Evolutionary conservation across 2,329 filamentous ascomycete genomes (phyloP), one percentile per base, ranked within the genome.

Genomic region (Trichoderma sp.): DNA sequence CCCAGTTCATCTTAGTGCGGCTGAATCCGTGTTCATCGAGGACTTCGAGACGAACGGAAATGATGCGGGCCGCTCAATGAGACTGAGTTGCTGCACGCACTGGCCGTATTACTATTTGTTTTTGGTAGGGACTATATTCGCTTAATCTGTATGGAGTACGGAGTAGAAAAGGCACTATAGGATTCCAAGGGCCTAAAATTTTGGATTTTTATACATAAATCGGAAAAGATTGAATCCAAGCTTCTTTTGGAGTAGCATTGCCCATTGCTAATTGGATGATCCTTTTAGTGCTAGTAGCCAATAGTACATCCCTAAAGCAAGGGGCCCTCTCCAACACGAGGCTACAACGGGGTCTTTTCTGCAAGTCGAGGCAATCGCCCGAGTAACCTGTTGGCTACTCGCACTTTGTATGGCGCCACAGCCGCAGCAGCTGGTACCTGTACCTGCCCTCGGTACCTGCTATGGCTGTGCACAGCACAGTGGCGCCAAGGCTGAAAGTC

Each of bases 391-490:
- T 8, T 39, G 64, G 15, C 6, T 69, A 69, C 66, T 62, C 55
- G 20, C 55, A 2, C 57, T 13, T 69, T 59, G 55, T 59, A 68
- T 71, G 67, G 57, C 55, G 23, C 30, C 28, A 23, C 20, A 55
- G 70, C 64, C 30, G 43, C 15, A 6, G 5, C 28, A 7, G 7
- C 36, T 3, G 36, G 66, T 69, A 69, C 57, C 57, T 3, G 36
- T 43, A 64, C 68, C 13, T 39, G 36, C 23, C 26, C 17, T 13
- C 20, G 13, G 34, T 43, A 50, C 65, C 8, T n/a, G 13, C 12
- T 36, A 71, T 71, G 70, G 70, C 70, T 43, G 70, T 71, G 70
- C 70, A 71, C 11, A 17, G 15, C 17, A 32, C 43, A n/a, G 68
- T 70, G 68, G 68, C 68, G 68, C 47, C 59, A 63, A 70, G 68